phyloP scores from a whole-genome alignment of 306 rosid species.

The Senna tora region DNA sequence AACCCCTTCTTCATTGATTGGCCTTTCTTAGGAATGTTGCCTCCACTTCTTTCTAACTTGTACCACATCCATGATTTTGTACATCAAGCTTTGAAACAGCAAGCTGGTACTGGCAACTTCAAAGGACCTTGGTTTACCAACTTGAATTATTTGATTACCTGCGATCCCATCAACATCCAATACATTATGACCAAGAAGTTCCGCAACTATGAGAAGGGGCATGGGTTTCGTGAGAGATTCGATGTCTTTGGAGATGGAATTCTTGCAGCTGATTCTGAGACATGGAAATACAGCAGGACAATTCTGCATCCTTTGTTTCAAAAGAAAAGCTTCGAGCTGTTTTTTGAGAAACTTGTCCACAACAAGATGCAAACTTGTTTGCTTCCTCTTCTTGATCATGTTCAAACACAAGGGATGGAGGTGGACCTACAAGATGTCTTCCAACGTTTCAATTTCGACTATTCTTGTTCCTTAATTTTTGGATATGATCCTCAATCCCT shows the following conservation, averaged over 20 bases:
- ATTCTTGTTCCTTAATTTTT: slow-evolving; percentile 25
- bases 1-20: no score
- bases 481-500: slow-evolving; percentile 35
- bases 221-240: slow-evolving; percentile 28
- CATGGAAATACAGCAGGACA: no score
- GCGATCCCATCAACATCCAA: slow-evolving; percentile 11
- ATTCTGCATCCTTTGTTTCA: no score
- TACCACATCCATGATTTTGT: neutral
- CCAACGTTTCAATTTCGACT: slow-evolving; percentile 36
- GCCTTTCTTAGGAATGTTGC: no score
- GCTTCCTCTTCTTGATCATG: slow-evolving; percentile 15
- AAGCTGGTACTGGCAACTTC: neutral
- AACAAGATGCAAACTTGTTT: slow-evolving; percentile 13
- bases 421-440: slow-evolving; percentile 40
- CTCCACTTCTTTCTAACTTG: no score
- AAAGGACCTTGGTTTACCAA: slow-evolving; percentile 1
- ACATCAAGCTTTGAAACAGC: neutral
- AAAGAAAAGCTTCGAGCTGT: no score
- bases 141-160: neutral
- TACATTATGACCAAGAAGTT: slow-evolving; percentile 28
- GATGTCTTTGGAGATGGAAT: neutral
- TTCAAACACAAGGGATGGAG: neutral
- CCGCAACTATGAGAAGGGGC: slow-evolving; percentile 31
- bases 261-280: no score
- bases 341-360: neutral